Base-by-base conservation (phyloP, 257 asterid genomes). In the Ajuga chamaepitys region DNA sequence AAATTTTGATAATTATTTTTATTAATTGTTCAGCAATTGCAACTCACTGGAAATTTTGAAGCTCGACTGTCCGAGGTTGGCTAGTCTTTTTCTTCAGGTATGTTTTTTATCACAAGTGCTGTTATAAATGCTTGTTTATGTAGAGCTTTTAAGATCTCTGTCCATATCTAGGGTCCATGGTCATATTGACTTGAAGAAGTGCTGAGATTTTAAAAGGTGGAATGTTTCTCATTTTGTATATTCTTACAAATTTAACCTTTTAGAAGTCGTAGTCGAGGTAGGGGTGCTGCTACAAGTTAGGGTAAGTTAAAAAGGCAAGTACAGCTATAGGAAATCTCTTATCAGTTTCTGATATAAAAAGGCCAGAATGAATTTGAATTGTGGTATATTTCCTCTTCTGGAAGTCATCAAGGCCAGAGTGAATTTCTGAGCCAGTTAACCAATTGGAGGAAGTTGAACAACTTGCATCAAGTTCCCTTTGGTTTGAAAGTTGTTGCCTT, bases 41-140 rank as follows among this genome's bases (percentile, higher is more conserved):
- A 72, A 51, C 83, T 81, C 98, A 9, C 80, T 94, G 87, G 99
- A 88, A 78, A 69, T 80, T 44, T 78, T 94, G 83, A 91, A 85
- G 84, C 95, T 94, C 10, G 84, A 86, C 45, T 94, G 98, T 74
- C 98, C 99, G 18, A 83, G 86, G 77, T 76, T 94, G 76, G 78
- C 88, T 68, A 90, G 91, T 77, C 99, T 94, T 77, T 94, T 86
- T 76, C 99, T 94, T 72, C 98, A 90, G 99, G 99, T 94, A 75
- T 69, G 40, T 40, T 58, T 66, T 26, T 17, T 38, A 13, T 25
- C 28, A 7, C 68, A 18, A 52, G 12, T 46, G 40, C 70, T 70
- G 45, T 56, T 9, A 5, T 42, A 18, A 3, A 58, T 53, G 37
- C 7, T 30, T 30, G 37, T 55, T 24, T 44, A 0, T 64, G 26